Conservation (phyloP, 2,329 filamentous ascomycete genomes). For the Zarea fungicola region DNA sequence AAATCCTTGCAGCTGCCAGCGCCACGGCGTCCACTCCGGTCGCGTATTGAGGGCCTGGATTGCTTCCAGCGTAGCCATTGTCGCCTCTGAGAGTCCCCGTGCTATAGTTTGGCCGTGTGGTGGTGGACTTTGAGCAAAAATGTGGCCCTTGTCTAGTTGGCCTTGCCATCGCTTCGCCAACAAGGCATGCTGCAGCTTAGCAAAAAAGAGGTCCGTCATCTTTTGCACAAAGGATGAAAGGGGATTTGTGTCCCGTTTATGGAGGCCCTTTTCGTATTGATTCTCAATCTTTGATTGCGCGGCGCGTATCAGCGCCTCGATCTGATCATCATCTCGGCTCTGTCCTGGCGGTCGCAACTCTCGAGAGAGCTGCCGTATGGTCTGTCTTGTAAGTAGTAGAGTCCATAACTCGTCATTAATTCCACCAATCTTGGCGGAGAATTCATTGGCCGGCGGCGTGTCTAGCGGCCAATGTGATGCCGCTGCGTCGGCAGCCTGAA, state of each 20-base stretch:
- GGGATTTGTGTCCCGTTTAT: neutral
- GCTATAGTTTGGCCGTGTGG: neutral
- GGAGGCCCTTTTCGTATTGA: constrained; percentile 14
- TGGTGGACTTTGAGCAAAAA: too few relatives aligned
- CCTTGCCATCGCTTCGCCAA: neutral
- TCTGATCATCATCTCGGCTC: neutral
- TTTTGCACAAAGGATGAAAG: constrained; percentile 18
- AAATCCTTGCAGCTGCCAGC: constrained; percentile 25
- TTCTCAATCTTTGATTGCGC: constrained; percentile 14
- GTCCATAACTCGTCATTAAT: neutral
- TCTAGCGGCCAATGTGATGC: neutral
- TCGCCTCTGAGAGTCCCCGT: constrained; percentile 12
- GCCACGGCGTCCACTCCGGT: constrained; percentile 21
- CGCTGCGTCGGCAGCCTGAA: constrained; percentile 2
- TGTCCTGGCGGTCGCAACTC: neutral
- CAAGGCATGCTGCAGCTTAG: constrained; percentile 21
- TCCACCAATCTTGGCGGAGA: constrained; percentile 1
- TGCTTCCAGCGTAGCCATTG: constrained; percentile 18
- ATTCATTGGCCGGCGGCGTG: neutral
- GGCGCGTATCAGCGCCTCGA: neutral
- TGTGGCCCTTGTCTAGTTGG: constrained; percentile 13
- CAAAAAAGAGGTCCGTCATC: constrained; percentile 23
- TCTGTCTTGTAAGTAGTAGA: neutral
- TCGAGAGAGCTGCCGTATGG: neutral
- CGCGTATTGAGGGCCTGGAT: constrained; percentile 19